Percentiles rank a stretch among this genome's conserved stretches.
Evolutionary conservation across 2,329 filamentous ascomycete species (phyloP).

Genomic region (Sporothrix sp.): DNA sequence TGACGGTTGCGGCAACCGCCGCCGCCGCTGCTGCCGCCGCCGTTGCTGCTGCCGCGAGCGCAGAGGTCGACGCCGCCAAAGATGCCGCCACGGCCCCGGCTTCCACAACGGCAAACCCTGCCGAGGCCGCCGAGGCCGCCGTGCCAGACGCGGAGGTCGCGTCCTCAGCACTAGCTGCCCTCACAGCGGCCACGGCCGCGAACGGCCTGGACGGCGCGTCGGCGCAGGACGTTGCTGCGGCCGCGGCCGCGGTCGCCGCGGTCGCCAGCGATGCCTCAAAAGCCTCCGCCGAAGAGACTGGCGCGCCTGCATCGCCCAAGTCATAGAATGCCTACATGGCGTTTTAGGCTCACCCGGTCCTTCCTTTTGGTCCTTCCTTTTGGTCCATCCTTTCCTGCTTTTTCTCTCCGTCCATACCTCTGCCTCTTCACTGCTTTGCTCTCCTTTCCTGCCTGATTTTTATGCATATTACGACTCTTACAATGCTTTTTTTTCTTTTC

Average conservation of each 20-base stretch:
- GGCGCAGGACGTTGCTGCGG: background rate
- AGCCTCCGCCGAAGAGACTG: background rate
- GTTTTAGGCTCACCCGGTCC: too few species aligned
- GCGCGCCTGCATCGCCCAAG: background rate
- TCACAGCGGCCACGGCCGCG: background rate
- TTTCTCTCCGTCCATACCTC: too few species aligned
- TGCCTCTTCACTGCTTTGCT: too few species aligned
- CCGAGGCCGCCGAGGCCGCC: background rate
- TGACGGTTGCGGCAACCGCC: background rate
- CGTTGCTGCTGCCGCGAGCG: background rate
- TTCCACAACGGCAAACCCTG: background rate
- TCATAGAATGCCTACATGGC: background rate
- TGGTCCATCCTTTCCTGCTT: background rate
- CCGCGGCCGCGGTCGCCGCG: background rate
- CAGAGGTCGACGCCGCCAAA: background rate
- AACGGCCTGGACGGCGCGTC: background rate
- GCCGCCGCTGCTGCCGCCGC: constrained; percentile 4
- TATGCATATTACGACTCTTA: too few species aligned
- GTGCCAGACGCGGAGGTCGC: background rate
- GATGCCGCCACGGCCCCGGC: background rate
- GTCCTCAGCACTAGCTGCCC: background rate
- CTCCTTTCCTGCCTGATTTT: too few species aligned
- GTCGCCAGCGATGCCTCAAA: background rate
- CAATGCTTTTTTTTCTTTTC: too few species aligned
- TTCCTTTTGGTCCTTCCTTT: background rate